Percentiles rank a stretch among this genome's conserved stretches.
phyloP scores from a whole-genome alignment of 2,329 filamentous ascomycete species.

The Ascochyta koolunga region DNA sequence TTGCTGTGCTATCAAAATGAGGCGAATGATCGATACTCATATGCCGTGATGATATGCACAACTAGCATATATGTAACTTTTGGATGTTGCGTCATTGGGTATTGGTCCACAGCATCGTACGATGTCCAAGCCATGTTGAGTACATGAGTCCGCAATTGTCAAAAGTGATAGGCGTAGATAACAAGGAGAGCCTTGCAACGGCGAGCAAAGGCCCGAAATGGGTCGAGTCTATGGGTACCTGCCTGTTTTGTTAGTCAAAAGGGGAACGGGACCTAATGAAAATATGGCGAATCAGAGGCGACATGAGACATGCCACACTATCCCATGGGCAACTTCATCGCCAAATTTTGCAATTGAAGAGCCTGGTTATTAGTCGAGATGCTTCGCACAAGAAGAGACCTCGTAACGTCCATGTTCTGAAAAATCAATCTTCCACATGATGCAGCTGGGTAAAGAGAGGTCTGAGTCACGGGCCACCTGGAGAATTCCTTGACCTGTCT shows the following conservation, averaged over 20 bases:
- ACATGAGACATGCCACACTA: constrained; percentile 14
- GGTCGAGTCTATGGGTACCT: constrained; percentile 11
- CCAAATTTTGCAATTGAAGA: not conserved
- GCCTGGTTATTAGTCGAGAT: constrained; percentile 1
- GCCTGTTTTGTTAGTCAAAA: constrained; percentile 4
- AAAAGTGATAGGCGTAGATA: constrained; percentile 8
- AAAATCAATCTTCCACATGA: constrained; percentile 7
- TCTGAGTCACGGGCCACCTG: constrained; percentile 7
- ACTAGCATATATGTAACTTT: not conserved
- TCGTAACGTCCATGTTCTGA: constrained; percentile 2
- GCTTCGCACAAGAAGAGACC: not conserved
- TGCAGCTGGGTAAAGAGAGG: constrained; percentile 10
- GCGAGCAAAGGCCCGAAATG: constrained; percentile 15
- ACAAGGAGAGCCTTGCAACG: constrained; percentile 9
- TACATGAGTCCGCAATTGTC: constrained; percentile 8
- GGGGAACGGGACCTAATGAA: constrained; percentile 4
- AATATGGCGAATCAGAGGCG: constrained; percentile 9
- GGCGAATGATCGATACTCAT: constrained; percentile 1
- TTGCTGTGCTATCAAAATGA: not conserved
- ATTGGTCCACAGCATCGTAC: constrained; percentile 7
- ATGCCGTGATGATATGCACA: constrained; percentile 6
- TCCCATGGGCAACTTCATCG: not conserved
- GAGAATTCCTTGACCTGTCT: not conserved
- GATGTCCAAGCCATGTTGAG: constrained; percentile 12
- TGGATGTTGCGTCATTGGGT: constrained; percentile 10